phyloP scores from a whole-genome alignment of 139 green algal species.

The Coelastrella sp. region DNA sequence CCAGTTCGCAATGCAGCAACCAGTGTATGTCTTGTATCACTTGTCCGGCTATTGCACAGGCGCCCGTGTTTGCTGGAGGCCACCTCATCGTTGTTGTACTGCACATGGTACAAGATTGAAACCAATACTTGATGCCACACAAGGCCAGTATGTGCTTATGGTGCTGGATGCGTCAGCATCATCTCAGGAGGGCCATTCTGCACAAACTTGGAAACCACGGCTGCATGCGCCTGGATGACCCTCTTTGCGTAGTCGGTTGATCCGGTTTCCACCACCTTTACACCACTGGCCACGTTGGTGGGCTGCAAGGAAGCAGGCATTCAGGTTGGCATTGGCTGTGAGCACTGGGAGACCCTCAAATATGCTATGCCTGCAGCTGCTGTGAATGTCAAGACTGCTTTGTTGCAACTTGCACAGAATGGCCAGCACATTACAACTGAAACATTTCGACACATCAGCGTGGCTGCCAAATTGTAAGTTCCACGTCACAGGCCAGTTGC shows the following conservation, averaged over 20 bases:
- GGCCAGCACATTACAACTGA: no score
- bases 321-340: neutral
- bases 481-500: no score
- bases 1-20: no score
- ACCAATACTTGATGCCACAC: neutral
- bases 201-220: conserved; percentile 21
- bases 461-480: no score
- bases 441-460: no score
- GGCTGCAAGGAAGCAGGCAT: neutral
- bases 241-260: neutral
- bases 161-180: neutral
- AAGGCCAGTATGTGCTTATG: neutral
- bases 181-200: conserved; percentile 15
- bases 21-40: no score
- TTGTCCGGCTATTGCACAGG: no score
- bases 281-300: neutral
- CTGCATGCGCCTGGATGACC: conserved; percentile 10
- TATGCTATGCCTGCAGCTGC: neutral
- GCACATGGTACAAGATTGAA: no score
- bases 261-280: neutral
- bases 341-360: neutral
- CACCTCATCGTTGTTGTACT: no score
- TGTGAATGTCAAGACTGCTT: neutral
- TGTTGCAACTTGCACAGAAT: no score
- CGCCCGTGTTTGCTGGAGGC: no score